Percentiles rank a stretch among this genome's conserved stretches.
These are phyloP conservation scores for Plasmopara viticola DNA, from an alignment of 352 stramenopile species.

Conservation along the genomic window DNA sequence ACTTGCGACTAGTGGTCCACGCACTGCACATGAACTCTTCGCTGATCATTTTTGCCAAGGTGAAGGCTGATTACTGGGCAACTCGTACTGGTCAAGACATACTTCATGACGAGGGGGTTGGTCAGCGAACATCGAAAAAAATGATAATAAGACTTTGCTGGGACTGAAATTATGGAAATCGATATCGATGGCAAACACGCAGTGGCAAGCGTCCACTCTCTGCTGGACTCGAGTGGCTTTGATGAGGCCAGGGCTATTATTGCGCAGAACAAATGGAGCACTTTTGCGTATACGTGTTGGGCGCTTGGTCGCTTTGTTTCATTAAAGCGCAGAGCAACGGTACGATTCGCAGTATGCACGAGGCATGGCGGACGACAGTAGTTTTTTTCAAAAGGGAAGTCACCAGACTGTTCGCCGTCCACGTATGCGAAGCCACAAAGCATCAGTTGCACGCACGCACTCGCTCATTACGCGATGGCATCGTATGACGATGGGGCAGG, in stretches of 20 bases:
- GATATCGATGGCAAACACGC: constrained; percentile 39
- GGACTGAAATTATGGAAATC: constrained; percentile 21
- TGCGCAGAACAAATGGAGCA: constrained; percentile 72
- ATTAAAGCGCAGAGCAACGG: constrained; percentile 18
- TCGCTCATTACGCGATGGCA: constrained; percentile 62
- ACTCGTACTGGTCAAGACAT: constrained; percentile 41
- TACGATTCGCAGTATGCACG: constrained; percentile 9
- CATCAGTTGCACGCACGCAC: constrained; percentile 41
- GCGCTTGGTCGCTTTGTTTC: constrained; percentile 50
- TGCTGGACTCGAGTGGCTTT: constrained; percentile 59
- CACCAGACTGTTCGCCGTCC: background rate
- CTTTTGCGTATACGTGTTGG: constrained; percentile 63
- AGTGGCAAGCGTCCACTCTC: constrained; percentile 60
- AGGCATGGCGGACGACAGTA: constrained; percentile 22
- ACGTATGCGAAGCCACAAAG: constrained; percentile 30
- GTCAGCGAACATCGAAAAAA: background rate
- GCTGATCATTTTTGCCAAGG: constrained; percentile 77
- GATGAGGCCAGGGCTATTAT: constrained; percentile 51
- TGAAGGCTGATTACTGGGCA: constrained; percentile 68
- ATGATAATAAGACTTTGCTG: constrained; percentile 3
- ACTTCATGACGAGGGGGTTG: constrained; percentile 6
- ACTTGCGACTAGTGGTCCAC: constrained; percentile 52
- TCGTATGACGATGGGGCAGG: constrained; percentile 41
- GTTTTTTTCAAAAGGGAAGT: too few relatives aligned
- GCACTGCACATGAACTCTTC: constrained; percentile 65